These are phyloP conservation scores for Pseudozyma hubeiensis DNA, from an alignment of 1,284 basidiomycete genomes.

Conservation along the genomic window DNA sequence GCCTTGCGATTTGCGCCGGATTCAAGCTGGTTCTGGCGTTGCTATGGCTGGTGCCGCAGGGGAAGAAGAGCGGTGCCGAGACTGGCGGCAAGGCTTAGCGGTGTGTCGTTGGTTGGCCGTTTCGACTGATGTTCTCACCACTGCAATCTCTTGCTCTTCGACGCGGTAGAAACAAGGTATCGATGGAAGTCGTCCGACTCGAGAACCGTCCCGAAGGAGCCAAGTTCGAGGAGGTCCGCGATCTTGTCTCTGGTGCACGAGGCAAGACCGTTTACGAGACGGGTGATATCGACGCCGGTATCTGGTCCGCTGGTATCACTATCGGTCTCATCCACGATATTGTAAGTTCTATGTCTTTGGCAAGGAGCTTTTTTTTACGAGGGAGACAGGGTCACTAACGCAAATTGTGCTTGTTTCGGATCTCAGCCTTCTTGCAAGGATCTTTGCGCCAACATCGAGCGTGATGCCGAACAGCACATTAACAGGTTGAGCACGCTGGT, in stretches of 20 bases:
- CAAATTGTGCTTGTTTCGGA: not conserved
- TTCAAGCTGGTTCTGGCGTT: slow-evolving; percentile 55
- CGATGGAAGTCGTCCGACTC: slow-evolving; percentile 82
- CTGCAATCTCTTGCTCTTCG: not conserved
- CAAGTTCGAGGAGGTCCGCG: slow-evolving; percentile 85
- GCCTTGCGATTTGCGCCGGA: slow-evolving; percentile 50
- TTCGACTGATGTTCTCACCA: not conserved
- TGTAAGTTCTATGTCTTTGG: slow-evolving; percentile 35
- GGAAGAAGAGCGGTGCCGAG: slow-evolving; percentile 22
- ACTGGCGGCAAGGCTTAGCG: slow-evolving; percentile 21
- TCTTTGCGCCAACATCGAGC: slow-evolving; percentile 79
- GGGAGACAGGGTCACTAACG: not conserved
- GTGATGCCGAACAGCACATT: slow-evolving; percentile 81
- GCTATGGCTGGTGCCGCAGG: slow-evolving; percentile 44
- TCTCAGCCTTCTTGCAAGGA: slow-evolving; percentile 79
- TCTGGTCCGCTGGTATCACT: slow-evolving; percentile 85
- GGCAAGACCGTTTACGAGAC: slow-evolving; percentile 84
- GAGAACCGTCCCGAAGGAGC: slow-evolving; percentile 84
- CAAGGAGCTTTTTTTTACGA: not conserved
- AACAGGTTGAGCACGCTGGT: slow-evolving; percentile 55
- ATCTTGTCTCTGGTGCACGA: slow-evolving; percentile 80
- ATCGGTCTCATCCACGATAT: slow-evolving; percentile 88
- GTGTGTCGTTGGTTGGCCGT: no score
- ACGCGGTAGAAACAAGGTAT: slow-evolving; percentile 74
- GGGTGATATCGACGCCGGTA: slow-evolving; percentile 86